Evolutionary conservation across 805 yeast species (phyloP), one percentile per base, ranked within the genome.

Genomic region (Saccharomycopsis fibuligera): DNA sequence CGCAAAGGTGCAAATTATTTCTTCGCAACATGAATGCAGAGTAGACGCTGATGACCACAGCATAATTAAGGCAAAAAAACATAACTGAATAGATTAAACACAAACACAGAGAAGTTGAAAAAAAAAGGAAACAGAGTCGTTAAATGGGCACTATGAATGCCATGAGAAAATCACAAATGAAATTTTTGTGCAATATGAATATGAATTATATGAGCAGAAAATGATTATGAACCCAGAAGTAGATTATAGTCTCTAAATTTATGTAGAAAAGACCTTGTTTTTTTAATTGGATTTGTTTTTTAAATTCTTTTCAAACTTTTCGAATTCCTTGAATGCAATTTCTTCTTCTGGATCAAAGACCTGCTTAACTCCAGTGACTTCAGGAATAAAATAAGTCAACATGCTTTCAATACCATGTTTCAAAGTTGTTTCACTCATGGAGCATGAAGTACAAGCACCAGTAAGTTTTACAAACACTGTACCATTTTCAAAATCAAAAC

Each of bases 341-440:
- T 69, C 70, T 55, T 78, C 82, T 49, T 83, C 91, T 44, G 85
- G 91, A 55, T 87, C 96, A 45, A 84, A 68, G n/a, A 87, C 81
- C 64, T 89, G 96, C 60, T 83, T 81, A 19, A 93, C 97, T 39
- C 84, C 85, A 48, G 78, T 76, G 29, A 93, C 97, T 62, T 93
- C 99, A 61, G 95, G 99, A 35, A 95, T 91, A 63, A 93, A 93
- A 67, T 91, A 96, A 70, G 79, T 88, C 62, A 93, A 73, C 99
- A 93, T 93, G n/a, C 90, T 79, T 65, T 93, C 97, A 52, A 93
- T 93, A 29, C 99, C 99, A 59, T 89, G 80, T 67, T 90, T 91
- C 61, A 93, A 72, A 1, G 99, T 93, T 55, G 89, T 93, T 54
- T 87, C 87, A 60, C 95, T 84, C 5, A 89, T 74, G 3, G 95